Percentiles rank a stretch among this genome's conserved stretches.
Conservation (phyloP, 2,329 filamentous ascomycete genomes). For the Nigrospora sphaerica region DNA sequence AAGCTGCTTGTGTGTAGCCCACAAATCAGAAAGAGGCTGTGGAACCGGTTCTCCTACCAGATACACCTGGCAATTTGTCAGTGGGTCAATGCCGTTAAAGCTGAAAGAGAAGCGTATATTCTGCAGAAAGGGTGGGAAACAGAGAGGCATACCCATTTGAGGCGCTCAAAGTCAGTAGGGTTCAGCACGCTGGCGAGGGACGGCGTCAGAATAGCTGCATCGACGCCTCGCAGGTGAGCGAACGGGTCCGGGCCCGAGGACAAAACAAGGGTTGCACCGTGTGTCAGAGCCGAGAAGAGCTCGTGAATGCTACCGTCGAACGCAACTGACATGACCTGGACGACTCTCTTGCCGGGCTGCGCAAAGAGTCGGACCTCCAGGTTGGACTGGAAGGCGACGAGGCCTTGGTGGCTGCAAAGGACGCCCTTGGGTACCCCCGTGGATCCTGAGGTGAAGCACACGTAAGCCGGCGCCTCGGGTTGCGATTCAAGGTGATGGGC, state of each 20-base stretch:
- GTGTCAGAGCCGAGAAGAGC: slow-evolving; percentile 28
- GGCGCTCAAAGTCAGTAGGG: slow-evolving; percentile 20
- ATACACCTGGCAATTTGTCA: slow-evolving; percentile 23
- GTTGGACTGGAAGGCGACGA: slow-evolving; percentile 27
- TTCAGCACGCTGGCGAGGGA: slow-evolving; percentile 25
- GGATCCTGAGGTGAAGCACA: slow-evolving; percentile 36
- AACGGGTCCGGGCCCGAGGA: slow-evolving; percentile 20
- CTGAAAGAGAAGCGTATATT: too few species aligned
- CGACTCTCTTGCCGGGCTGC: slow-evolving; percentile 21
- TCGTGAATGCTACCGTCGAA: slow-evolving; percentile 37
- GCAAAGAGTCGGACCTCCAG: slow-evolving; percentile 23
- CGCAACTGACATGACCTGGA: slow-evolving; percentile 32
- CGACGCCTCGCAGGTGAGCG: slow-evolving; percentile 16
- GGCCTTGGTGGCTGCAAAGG: slow-evolving; percentile 22
- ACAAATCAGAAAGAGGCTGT: slow-evolving; percentile 22
- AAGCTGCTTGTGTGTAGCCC: slow-evolving; percentile 17
- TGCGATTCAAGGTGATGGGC: slow-evolving; percentile 13
- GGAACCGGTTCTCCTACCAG: slow-evolving; percentile 29
- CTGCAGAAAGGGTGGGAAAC: too few species aligned
- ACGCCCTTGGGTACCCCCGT: slow-evolving; percentile 36
- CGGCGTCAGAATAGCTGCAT: slow-evolving; percentile 29
- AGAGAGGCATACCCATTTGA: slow-evolving; percentile 9
- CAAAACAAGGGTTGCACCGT: slow-evolving; percentile 31
- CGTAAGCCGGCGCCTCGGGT: slow-evolving; percentile 21
- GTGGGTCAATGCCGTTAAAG: too few species aligned